phyloP scores from a whole-genome alignment of 768 basidiomycete genomes.

The Sarcodon aspratus region DNA sequence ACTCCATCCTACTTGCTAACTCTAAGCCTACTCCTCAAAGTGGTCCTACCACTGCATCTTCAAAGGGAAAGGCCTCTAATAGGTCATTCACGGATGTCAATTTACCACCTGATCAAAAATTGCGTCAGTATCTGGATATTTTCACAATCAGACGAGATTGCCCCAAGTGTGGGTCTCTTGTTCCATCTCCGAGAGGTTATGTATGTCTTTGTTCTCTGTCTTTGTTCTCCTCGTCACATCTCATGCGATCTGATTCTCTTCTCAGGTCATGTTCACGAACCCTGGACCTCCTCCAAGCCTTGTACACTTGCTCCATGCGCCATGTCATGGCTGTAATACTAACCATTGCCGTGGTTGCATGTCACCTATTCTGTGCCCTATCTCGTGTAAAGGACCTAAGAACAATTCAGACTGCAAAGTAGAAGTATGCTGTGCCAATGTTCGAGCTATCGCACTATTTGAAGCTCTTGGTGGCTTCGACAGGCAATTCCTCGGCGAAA shows the following conservation, averaged over 20 bases:
- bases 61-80: constrained; percentile 3
- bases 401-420: constrained; percentile 23
- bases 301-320: constrained; percentile 28
- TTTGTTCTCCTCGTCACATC: background rate
- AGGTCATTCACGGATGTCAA: background rate
- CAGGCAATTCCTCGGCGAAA: constrained; percentile 30
- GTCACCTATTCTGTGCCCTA: constrained; percentile 22
- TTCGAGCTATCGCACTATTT: constrained; percentile 38
- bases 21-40: constrained; percentile 6
- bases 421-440: constrained; percentile 31
- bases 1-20: constrained; percentile 1
- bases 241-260: background rate
- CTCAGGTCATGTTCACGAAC: constrained; percentile 17
- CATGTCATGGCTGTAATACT: constrained; percentile 30
- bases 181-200: constrained; percentile 29
- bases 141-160: constrained; percentile 27
- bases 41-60: background rate
- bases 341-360: constrained; percentile 42
- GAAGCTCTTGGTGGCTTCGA: constrained; percentile 39
- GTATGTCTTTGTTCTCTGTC: constrained; percentile 19
- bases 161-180: constrained; percentile 21
- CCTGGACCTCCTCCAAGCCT: constrained; percentile 13
- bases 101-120: constrained; percentile 18
- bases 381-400: constrained; percentile 30
- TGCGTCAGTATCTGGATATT: constrained; percentile 21